These are phyloP conservation scores for Yarrowia phangngaensis DNA, from an alignment of 805 yeast species.

Conservation along the genomic window DNA sequence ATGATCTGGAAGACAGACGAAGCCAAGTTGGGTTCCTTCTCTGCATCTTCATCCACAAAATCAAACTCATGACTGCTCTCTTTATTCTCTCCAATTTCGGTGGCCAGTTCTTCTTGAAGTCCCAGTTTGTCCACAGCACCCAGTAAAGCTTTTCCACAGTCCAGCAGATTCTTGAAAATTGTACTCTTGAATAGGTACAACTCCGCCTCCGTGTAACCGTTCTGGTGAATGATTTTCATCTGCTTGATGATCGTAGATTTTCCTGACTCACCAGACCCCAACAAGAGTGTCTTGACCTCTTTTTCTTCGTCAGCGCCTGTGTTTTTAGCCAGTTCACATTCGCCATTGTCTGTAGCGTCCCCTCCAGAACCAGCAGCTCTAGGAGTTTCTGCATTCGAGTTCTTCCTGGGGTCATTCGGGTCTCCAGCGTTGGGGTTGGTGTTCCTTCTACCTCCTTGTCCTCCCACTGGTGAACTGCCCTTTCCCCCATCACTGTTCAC, in stretches of 20 bases:
- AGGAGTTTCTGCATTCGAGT: no score
- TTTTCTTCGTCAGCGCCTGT: constrained; percentile 11
- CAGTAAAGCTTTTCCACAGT: constrained; percentile 67
- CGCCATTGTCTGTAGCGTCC: no score
- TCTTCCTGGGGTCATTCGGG: no score
- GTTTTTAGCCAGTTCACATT: no score
- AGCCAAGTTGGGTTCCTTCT: no score
- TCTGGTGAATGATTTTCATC: constrained; percentile 71
- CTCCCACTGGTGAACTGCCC: no score
- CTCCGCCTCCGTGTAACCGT: constrained; percentile 70
- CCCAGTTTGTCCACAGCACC: constrained; percentile 58
- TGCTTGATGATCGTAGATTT: constrained; percentile 78
- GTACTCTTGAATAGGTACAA: constrained; percentile 69
- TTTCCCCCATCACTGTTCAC: constrained; percentile 8
- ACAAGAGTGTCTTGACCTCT: constrained; percentile 67
- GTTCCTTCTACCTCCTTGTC: no score
- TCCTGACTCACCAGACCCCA: constrained; percentile 83
- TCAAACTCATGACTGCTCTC: constrained; percentile 5
- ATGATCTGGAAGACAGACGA: constrained; percentile 39
- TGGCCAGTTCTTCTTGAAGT: constrained; percentile 28
- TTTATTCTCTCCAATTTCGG: constrained; percentile 10
- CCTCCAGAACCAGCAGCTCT: no score
- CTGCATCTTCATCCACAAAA: constrained; percentile 32
- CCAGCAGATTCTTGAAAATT: constrained; percentile 71
- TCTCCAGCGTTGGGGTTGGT: no score